These are phyloP conservation scores for Haplosporangium gracile DNA, from an alignment of 192 early-diverging fungal genomes.

Conservation along the genomic window DNA sequence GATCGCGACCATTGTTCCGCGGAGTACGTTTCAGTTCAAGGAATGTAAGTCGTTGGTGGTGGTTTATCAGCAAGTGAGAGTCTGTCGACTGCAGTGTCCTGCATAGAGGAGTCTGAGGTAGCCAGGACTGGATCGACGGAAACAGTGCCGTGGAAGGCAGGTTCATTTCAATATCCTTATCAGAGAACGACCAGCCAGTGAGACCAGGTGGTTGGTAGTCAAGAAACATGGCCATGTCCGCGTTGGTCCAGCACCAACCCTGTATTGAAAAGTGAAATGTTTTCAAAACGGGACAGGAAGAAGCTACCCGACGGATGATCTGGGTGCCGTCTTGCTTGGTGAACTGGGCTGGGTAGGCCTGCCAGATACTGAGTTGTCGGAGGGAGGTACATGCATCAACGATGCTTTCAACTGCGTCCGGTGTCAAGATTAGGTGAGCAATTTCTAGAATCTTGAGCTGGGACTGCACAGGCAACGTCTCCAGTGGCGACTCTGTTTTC, in stretches of 20 bases:
- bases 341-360: neutral
- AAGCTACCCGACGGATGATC: neutral
- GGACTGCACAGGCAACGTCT: neutral
- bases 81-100: neutral
- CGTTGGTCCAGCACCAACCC: neutral
- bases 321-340: neutral
- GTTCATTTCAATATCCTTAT: neutral
- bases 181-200: constrained; percentile 8
- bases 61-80: neutral
- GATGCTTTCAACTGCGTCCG: neutral
- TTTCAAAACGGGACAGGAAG: neutral
- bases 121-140: neutral
- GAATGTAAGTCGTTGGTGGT: constrained; percentile 4
- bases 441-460: neutral
- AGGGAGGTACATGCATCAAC: neutral
- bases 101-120: neutral
- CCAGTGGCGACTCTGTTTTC: neutral
- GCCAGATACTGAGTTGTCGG: neutral
- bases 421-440: neutral
- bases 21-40: constrained; percentile 6
- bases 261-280: neutral
- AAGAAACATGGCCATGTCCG: neutral
- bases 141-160: neutral
- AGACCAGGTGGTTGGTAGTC: neutral
- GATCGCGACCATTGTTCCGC: neutral